These are phyloP conservation scores for Penicillium steckii DNA, from an alignment of 495 filamentous ascomycete genomes.

Conservation along the genomic window DNA sequence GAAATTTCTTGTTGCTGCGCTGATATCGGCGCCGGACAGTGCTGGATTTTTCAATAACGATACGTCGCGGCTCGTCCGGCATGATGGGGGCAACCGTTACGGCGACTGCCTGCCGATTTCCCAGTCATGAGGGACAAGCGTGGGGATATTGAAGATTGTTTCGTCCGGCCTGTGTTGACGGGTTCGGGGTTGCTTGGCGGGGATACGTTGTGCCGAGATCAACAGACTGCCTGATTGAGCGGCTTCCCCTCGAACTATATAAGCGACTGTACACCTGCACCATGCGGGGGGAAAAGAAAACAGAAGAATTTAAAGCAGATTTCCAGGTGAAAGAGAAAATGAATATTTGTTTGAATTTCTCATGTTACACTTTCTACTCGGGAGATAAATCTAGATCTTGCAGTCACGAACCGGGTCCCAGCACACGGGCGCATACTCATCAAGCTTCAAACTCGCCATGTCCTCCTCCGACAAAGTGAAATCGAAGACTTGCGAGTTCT, in stretches of 20 bases:
- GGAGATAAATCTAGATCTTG: slow-evolving; percentile 17
- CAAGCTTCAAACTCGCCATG: slow-evolving; percentile 54
- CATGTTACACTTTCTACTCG: not conserved
- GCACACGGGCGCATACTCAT: slow-evolving; percentile 58
- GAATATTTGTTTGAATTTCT: not conserved
- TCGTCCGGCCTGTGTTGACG: slow-evolving; percentile 12
- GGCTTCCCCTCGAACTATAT: not conserved
- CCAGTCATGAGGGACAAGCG: slow-evolving; percentile 15
- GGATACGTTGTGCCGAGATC: slow-evolving; percentile 36
- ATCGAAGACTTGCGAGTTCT: slow-evolving; percentile 78
- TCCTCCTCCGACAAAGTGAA: slow-evolving; percentile 68
- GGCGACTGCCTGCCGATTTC: slow-evolving; percentile 16
- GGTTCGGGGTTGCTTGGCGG: slow-evolving; percentile 9
- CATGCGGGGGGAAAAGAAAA: too few species aligned
- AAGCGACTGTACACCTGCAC: too few species aligned
- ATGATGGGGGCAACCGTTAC: slow-evolving; percentile 29
- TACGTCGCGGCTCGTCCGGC: slow-evolving; percentile 38
- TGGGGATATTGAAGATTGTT: not conserved
- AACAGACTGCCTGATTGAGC: slow-evolving; percentile 28
- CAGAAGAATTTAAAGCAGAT: too few species aligned
- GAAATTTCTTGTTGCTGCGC: slow-evolving; percentile 44
- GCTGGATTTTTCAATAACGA: slow-evolving; percentile 48
- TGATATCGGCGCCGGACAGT: slow-evolving; percentile 46
- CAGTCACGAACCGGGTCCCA: slow-evolving; percentile 69
- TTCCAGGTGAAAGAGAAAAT: not conserved